A percentile compares a stretch with the other conserved stretches of the same genome.
phyloP scores from a whole-genome alignment of 2,329 filamentous ascomycete genomes.

The Paecilomyces formosus region DNA sequence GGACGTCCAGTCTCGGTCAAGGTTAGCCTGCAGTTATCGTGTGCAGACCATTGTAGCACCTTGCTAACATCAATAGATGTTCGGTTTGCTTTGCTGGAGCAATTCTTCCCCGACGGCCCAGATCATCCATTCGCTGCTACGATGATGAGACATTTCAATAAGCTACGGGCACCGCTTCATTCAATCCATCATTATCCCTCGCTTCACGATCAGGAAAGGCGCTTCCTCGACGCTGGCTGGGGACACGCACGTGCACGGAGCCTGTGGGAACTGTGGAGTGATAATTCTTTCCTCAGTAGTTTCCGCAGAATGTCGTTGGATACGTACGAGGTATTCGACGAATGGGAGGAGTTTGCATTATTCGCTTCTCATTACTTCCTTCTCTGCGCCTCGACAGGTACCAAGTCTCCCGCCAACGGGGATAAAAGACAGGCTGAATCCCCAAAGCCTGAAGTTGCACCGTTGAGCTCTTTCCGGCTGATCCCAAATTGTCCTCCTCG shows the following conservation, averaged over 20 bases:
- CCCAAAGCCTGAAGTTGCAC: not conserved
- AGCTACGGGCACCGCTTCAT: constrained; percentile 69
- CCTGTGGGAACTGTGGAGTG: constrained; percentile 77
- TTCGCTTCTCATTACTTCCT: constrained; percentile 82
- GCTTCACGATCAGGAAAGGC: constrained; percentile 55
- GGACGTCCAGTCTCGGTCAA: constrained; percentile 64
- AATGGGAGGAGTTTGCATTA: constrained; percentile 89
- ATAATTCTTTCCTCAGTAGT: constrained; percentile 56
- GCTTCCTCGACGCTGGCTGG: constrained; percentile 69
- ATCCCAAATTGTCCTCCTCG: constrained; percentile 21
- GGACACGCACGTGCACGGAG: constrained; percentile 53
- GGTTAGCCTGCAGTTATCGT: constrained; percentile 40
- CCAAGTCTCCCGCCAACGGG: not conserved
- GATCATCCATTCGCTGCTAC: constrained; percentile 77
- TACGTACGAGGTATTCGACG: constrained; percentile 75
- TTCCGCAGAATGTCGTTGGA: constrained; percentile 58
- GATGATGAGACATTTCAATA: constrained; percentile 78
- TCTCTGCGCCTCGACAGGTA: constrained; percentile 52
- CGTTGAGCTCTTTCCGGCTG: constrained; percentile 8
- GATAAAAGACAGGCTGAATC: not conserved
- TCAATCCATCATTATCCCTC: constrained; percentile 65
- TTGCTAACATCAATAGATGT: constrained; percentile 39
- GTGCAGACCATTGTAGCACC: constrained; percentile 1
- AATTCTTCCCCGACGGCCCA: constrained; percentile 70
- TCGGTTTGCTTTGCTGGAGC: constrained; percentile 80